Evolutionary conservation across 2,329 filamentous ascomycete species (phyloP), one percentile per base, ranked within the genome.

Genomic region (Chrysosporium queenslandicum): DNA sequence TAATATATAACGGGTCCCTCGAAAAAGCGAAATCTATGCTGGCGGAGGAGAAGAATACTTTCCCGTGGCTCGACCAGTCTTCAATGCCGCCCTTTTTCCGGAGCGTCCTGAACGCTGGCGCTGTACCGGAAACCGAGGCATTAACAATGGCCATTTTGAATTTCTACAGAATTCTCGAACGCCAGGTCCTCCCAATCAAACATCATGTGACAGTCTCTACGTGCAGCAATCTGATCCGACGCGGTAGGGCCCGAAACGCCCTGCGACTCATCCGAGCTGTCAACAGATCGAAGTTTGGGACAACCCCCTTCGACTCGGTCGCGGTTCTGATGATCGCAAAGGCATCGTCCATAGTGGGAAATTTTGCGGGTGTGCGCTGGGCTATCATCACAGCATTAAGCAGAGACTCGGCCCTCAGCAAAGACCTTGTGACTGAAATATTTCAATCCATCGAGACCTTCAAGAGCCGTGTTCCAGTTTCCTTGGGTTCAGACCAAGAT

Each of bases 341-440:
- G 18, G 66, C 63, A 6, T 70, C 65, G 40, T 60, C 64, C 1
- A 51, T 52, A 1, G 50, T 55, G 4, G 58, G 61, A 3, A 63
- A 68, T 29, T 50, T 66, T 6, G 59, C 61, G n/a, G 69, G 69
- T 1, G 56, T 70, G 2, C 67, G 68, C 46, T 71, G 69, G 69
- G 69, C 67, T 46, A 61, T 71, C 37, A 48, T 70, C 48, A 66
- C 67, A 1, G 65, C 61, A n/a, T 58, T 71, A 21, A 59, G 64
- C 25, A 65, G 68, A 25, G 55, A 57, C 2, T 66, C 64, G 29
- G 61, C 64, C 11, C 51, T 65, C 21, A 62, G 53, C 36, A 61
- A 52, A 21, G 60, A 66, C 45, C 63, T 71, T 25, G 55, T 68
- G 1, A 63, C 63, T 16, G 69, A 71, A 51, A 59, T 62, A 7